These are phyloP conservation scores for Blepharisma undulans DNA, from an alignment of 169 alveolate genomes.

Conservation along the genomic window DNA sequence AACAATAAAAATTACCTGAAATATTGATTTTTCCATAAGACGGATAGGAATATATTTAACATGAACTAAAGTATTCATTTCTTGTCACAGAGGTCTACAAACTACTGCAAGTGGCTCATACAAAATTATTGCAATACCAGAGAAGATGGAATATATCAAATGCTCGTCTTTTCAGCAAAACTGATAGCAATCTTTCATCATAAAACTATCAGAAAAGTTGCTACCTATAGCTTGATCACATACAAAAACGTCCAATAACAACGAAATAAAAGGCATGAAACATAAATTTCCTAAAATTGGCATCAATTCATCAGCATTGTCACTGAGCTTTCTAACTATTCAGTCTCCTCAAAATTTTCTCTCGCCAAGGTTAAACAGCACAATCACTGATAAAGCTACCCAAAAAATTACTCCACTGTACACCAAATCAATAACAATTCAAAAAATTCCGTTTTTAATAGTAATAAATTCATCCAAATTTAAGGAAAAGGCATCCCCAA, in stretches of 20 bases:
- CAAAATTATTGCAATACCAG: constrained; percentile 8
- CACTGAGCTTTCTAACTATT: neutral
- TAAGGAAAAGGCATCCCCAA: neutral
- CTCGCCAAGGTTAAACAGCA: neutral
- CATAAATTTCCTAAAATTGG: constrained; percentile 28
- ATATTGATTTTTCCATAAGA: constrained; percentile 6
- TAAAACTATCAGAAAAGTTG: neutral
- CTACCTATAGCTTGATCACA: constrained; percentile 21
- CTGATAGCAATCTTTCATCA: constrained; percentile 19
- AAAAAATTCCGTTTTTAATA: neutral
- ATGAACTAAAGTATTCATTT: constrained; percentile 7
- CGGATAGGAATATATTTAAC: neutral
- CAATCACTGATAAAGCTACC: neutral
- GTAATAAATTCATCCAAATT: neutral
- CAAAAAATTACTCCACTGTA: neutral
- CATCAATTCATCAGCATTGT: neutral
- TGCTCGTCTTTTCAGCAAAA: constrained; percentile 34
- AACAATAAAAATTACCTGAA: constrained; percentile 17
- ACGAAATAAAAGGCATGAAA: constrained; percentile 7
- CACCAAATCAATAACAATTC: neutral
- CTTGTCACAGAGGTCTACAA: constrained; percentile 27
- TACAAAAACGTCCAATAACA: constrained; percentile 31
- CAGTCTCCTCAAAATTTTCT: neutral
- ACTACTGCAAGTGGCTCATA: constrained; percentile 33
- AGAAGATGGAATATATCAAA: neutral